Percentiles rank a stretch among this genome's conserved stretches.
These are phyloP conservation scores for Hypoxylon perforatum DNA, from an alignment of 495 filamentous ascomycete genomes.

Conservation along the genomic window DNA sequence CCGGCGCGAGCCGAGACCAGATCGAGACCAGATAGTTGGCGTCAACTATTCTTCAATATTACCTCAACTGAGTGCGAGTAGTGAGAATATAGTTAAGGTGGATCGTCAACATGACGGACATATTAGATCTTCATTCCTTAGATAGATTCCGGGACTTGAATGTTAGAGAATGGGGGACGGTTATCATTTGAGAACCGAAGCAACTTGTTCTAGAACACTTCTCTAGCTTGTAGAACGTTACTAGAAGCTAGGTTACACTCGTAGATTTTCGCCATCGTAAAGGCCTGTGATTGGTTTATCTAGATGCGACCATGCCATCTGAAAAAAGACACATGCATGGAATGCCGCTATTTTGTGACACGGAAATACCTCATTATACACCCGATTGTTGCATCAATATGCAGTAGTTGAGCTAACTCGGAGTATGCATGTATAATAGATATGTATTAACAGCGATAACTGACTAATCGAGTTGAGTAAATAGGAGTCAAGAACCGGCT, in stretches of 20 bases:
- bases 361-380: too few species aligned
- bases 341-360: too few species aligned
- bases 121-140: constrained; percentile 8
- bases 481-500: too few species aligned
- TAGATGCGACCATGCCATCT: constrained; percentile 24
- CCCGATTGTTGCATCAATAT: too few species aligned
- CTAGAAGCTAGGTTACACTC: constrained; percentile 28
- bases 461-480: too few species aligned
- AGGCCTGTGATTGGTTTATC: constrained; percentile 36
- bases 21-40: neutral
- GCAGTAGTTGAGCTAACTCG: too few species aligned
- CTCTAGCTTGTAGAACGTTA: too few species aligned
- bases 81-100: neutral
- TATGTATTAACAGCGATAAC: too few species aligned
- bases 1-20: constrained; percentile 4
- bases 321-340: constrained; percentile 1
- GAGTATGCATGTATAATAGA: too few species aligned
- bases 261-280: constrained; percentile 30
- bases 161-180: constrained; percentile 1
- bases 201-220: constrained; percentile 36
- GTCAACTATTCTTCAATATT: constrained; percentile 6
- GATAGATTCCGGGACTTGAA: too few species aligned
- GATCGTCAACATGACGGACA: constrained; percentile 23
- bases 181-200: neutral
- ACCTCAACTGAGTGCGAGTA: constrained; percentile 13